These are phyloP conservation scores for Fraxinus paxiana DNA, from an alignment of 305 asterid species.

Conservation along the genomic window DNA sequence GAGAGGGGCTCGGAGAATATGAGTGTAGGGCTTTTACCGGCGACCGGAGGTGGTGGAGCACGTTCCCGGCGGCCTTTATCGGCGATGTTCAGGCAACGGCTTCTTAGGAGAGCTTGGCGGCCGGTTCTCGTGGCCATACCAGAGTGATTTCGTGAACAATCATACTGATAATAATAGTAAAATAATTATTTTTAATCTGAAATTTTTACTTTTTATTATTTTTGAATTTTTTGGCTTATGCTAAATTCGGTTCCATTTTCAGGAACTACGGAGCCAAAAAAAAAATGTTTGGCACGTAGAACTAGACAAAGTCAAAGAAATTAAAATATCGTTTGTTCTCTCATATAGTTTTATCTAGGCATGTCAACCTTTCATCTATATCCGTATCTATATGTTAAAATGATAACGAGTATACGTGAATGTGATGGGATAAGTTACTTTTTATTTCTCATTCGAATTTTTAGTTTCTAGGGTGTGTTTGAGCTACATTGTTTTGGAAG, in stretches of 20 bases:
- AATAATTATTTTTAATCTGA: too few relatives aligned
- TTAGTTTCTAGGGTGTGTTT: neutral
- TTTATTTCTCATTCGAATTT: neutral
- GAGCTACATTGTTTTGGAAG: too few relatives aligned
- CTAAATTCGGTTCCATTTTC: neutral
- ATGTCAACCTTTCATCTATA: neutral
- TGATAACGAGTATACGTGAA: neutral
- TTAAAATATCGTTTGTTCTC: neutral
- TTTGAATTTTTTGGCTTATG: neutral
- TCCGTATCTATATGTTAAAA: neutral
- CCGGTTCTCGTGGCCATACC: constrained; percentile 79
- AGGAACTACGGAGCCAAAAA: neutral
- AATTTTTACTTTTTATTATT: neutral
- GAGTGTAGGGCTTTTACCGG: constrained; percentile 41
- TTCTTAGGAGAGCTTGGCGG: constrained; percentile 78
- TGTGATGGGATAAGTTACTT: neutral
- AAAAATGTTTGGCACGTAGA: neutral
- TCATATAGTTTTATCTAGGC: neutral
- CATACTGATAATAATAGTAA: neutral
- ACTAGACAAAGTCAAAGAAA: neutral
- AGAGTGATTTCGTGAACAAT: constrained; percentile 36
- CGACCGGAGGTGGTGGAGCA: constrained; percentile 26
- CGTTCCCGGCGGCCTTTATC: constrained; percentile 61
- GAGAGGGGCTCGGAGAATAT: constrained; percentile 38
- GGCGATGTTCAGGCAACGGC: constrained; percentile 72